phyloP scores from a whole-genome alignment of 2,329 filamentous ascomycete genomes.

The Penicillium sp. region DNA sequence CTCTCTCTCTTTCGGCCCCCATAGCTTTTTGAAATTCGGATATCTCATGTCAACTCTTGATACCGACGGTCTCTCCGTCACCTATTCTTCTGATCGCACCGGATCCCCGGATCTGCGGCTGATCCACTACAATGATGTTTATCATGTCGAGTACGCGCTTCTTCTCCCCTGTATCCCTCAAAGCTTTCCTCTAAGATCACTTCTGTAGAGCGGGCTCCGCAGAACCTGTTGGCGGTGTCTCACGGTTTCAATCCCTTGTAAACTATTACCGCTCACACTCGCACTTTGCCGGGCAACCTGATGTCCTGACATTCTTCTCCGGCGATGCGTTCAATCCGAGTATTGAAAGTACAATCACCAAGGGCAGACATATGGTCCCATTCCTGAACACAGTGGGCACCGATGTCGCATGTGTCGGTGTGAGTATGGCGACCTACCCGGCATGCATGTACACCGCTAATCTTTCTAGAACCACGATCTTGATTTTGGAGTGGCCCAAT shows the following conservation, averaged over 20 bases:
- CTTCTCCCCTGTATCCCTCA: background rate
- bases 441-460: conserved; percentile 12
- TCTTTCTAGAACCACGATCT: conserved; percentile 76
- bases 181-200: background rate
- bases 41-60: conserved; percentile 31
- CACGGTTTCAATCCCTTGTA: conserved; percentile 76
- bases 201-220: conserved; percentile 61
- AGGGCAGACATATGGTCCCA: conserved; percentile 87
- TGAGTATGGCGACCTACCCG: conserved; percentile 47
- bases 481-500: conserved; percentile 85
- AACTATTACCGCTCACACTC: conserved; percentile 70
- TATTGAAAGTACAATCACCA: conserved; percentile 84
- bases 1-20: background rate
- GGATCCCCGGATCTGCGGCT: conserved; percentile 72
- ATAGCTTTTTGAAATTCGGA: background rate
- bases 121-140: conserved; percentile 91
- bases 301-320: conserved; percentile 78
- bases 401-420: conserved; percentile 78
- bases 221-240: conserved; percentile 79
- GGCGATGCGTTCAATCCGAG: conserved; percentile 93
- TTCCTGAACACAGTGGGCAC: conserved; percentile 77
- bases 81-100: conserved; percentile 45
- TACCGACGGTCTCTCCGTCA: conserved; percentile 42
- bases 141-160: conserved; percentile 70
- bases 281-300: conserved; percentile 64